Evolutionary conservation across 2,329 filamentous ascomycete species (phyloP), one percentile per base, ranked within the genome.

Genomic region (Ascochyta pisi): DNA sequence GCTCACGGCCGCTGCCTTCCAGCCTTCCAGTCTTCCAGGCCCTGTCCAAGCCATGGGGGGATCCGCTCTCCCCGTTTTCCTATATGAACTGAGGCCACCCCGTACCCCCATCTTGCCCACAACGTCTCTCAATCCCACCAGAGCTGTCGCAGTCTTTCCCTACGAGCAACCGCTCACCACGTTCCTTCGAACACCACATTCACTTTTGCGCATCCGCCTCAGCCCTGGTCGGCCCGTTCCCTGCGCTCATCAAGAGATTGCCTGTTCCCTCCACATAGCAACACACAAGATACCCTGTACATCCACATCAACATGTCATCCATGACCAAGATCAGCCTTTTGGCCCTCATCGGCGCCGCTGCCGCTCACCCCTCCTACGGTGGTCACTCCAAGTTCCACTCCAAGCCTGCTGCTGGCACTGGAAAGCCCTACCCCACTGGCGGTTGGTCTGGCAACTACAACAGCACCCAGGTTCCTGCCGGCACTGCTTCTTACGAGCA

Each of bases 141-240:
- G 66, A 67, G 63, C 65, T 70, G 64, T 70, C 68, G 70, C 71
- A 51, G 68, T 70, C 69, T 57, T 62, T 75, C 71, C 62, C 73
- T 74, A 68, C 66, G 71, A 76, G 74, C 76, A 73, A 66, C 75
- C 70, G 77, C 77, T 79, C 78, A 65, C 74, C 76, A 60, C 73
- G 64, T 70, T 73, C 72, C 41, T 69, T 75, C 55, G 65, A 65
- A 72, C 69, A 63, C 61, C 63, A 70, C 70, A 68, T 71, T 76
- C 68, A 47, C 64, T 75, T 64, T 73, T 68, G 54, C 62, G 69
- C 71, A 62, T 61, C 57, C 59, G 69, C 70, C 68, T 68, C 64
- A 69, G 77, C 77, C 77, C 77, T 77, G 77, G 77, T 78, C 67
- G 77, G 77, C 78, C 66, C 54, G 54, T 59, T 66, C 60, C 58